phyloP scores from a whole-genome alignment of 805 yeast species.

The Starmera quercuum region DNA sequence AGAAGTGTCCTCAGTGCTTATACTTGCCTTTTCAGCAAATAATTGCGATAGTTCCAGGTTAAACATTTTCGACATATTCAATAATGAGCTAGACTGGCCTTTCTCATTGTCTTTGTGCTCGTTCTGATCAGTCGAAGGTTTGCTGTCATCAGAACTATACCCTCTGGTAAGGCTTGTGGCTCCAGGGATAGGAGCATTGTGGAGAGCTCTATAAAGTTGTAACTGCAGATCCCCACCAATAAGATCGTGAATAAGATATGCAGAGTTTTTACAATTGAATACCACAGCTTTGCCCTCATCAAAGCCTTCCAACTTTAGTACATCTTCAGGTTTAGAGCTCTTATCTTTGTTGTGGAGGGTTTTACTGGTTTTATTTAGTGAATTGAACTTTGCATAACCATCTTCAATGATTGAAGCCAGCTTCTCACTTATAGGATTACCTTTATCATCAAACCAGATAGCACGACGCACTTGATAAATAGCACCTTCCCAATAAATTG shows the following conservation, averaged over 20 bases:
- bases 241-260: conserved; percentile 39
- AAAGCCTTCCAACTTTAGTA: conserved; percentile 10
- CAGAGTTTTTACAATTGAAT: conserved; percentile 34
- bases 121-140: background rate
- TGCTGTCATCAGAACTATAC: conserved; percentile 16
- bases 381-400: conserved; percentile 35
- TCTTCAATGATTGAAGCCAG: conserved; percentile 54
- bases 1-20: conserved; percentile 11
- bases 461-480: conserved; percentile 78
- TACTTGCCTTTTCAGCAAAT: conserved; percentile 14
- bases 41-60: conserved; percentile 14
- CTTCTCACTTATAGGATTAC: conserved; percentile 43
- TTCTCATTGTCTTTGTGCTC: background rate
- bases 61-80: conserved; percentile 9
- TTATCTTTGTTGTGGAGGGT: conserved; percentile 4
- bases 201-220: conserved; percentile 27
- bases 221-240: conserved; percentile 31
- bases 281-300: conserved; percentile 30
- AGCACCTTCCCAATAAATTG: conserved; percentile 89
- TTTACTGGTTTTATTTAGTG: conserved; percentile 9
- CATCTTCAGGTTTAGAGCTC: conserved; percentile 11
- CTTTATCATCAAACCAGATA: conserved; percentile 64
- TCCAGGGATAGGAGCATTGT: conserved; percentile 32
- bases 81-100: background rate
- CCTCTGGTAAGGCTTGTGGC: conserved; percentile 47